Percentiles rank a stretch among this genome's conserved stretches.
phyloP scores from a whole-genome alignment of 306 rosid species.

The Senna tora region DNA sequence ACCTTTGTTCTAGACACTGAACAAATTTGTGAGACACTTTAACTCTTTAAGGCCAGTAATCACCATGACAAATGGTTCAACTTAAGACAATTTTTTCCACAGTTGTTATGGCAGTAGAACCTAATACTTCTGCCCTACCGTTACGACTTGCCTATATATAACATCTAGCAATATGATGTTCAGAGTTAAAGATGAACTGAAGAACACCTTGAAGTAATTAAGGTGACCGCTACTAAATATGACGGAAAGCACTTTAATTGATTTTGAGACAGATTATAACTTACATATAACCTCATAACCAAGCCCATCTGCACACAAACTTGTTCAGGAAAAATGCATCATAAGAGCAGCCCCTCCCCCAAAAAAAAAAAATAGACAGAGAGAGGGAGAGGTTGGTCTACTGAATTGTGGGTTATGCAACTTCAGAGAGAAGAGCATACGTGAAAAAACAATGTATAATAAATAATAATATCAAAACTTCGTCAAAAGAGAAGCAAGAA shows the following conservation, averaged over 20 bases:
- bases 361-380: not conserved
- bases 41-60: not conserved
- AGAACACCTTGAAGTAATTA: constrained; percentile 1
- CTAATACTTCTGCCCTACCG: not conserved
- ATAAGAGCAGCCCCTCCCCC: not conserved
- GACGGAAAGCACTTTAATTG: not conserved
- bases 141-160: not conserved
- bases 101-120: not conserved
- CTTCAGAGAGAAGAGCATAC: constrained; percentile 30
- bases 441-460: constrained; percentile 5
- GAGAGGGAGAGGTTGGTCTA: not conserved
- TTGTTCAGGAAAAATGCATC: not conserved
- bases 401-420: not conserved
- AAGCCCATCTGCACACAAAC: not conserved
- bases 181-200: constrained; percentile 12
- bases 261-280: constrained; percentile 7
- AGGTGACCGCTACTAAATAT: not conserved
- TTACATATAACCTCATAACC: constrained; percentile 3
- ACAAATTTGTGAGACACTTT: not conserved
- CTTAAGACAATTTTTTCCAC: not conserved
- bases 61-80: constrained; percentile 5
- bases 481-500: constrained; percentile 16
- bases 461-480: constrained; percentile 19
- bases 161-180: not conserved
- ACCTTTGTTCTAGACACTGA: not conserved